Percentiles rank a stretch among this genome's conserved stretches.
phyloP scores from a whole-genome alignment of 495 filamentous ascomycete genomes.

The Lophium mytilinum region DNA sequence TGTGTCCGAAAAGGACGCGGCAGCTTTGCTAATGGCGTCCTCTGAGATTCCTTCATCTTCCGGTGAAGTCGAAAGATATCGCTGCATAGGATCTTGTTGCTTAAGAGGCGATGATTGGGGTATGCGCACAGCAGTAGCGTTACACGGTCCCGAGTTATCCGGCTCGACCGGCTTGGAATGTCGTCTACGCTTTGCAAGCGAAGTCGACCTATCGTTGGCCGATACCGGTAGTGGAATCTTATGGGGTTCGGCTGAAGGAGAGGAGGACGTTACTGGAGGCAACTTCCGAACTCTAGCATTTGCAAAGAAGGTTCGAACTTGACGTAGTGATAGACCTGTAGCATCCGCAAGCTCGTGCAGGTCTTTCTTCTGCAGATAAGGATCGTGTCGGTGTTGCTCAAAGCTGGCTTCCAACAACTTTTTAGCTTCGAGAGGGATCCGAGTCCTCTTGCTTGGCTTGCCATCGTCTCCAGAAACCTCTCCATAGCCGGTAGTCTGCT shows the following conservation, averaged over 20 bases:
- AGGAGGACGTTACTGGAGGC: neutral
- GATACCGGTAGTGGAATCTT: neutral
- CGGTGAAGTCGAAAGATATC: conserved; percentile 20
- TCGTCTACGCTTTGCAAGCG: neutral
- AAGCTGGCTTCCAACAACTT: conserved; percentile 13
- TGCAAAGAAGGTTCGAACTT: conserved; percentile 22
- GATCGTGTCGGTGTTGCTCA: conserved; percentile 10
- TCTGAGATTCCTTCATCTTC: conserved; percentile 22
- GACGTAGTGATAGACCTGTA: conserved; percentile 9
- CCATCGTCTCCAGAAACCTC: conserved; percentile 2
- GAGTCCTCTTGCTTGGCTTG: conserved; percentile 5
- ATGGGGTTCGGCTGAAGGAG: neutral
- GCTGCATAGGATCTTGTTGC: conserved; percentile 15
- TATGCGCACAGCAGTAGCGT: neutral
- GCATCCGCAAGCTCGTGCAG: conserved; percentile 1
- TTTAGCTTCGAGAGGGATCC: conserved; percentile 9
- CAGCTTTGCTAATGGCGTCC: conserved; percentile 8
- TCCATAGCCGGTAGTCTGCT: neutral
- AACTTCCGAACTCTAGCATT: conserved; percentile 17
- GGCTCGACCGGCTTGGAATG: neutral
- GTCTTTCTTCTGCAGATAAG: conserved; percentile 13
- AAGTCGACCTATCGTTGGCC: neutral
- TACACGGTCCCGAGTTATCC: neutral
- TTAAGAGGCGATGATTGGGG: neutral
- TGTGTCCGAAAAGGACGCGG: neutral